These are phyloP conservation scores for Henckelia pumila DNA, from an alignment of 257 asterid genomes.

Conservation along the genomic window DNA sequence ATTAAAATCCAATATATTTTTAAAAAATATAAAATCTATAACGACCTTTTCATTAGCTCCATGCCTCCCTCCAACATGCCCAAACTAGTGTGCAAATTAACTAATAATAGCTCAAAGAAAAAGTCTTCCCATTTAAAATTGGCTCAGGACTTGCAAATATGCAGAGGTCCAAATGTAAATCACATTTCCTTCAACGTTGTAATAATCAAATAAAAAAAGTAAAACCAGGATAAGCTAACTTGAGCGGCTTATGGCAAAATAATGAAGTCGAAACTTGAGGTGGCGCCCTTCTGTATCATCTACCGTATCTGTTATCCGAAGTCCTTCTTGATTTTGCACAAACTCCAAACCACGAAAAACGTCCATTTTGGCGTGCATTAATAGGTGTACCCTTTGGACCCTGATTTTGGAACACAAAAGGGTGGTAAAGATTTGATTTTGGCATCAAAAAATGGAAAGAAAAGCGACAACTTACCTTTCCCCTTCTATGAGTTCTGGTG, in stretches of 20 bases:
- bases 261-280: background rate
- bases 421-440: background rate
- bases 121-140: background rate
- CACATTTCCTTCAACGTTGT: background rate
- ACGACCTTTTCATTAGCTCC: too few species aligned
- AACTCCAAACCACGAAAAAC: slow-evolving; percentile 75
- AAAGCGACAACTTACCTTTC: slow-evolving; percentile 37
- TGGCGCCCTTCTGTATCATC: slow-evolving; percentile 26
- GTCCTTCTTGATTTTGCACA: slow-evolving; percentile 55
- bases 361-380: slow-evolving; percentile 44
- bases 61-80: too few species aligned
- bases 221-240: slow-evolving; percentile 7
- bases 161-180: slow-evolving; percentile 31
- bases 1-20: too few species aligned
- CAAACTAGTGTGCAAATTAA: too few species aligned
- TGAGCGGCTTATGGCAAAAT: background rate
- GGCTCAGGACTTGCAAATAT: slow-evolving; percentile 25
- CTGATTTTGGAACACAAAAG: slow-evolving; percentile 29
- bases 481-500: slow-evolving; percentile 45
- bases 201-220: background rate
- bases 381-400: slow-evolving; percentile 15
- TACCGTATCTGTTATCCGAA: slow-evolving; percentile 36
- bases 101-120: background rate
- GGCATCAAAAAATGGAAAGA: background rate
- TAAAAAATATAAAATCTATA: too few species aligned